Base-by-base conservation (phyloP, 2,329 filamentous ascomycete genomes). In the Knoxdaviesia proteae region DNA sequence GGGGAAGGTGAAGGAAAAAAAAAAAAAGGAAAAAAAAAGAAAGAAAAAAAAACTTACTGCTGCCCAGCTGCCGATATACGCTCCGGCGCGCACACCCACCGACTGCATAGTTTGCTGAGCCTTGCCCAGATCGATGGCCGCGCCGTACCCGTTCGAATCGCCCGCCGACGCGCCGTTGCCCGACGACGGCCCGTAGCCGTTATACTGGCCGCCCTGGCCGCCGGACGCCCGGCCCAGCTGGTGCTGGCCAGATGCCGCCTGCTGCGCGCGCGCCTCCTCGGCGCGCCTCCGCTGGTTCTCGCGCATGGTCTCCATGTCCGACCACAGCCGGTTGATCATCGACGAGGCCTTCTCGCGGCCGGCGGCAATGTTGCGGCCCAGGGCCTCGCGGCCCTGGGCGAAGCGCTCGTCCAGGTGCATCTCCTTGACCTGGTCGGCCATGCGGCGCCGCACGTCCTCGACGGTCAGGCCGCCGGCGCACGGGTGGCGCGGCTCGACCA, bases 401-500 rank as follows among this genome's bases (percentile, higher is more conserved):
- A 96, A 76, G 6, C 83, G 75, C 56, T 96, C 90, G 56, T 98
- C 90, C 2, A 96, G 69, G 56, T 96, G 87, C 40, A 96, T 69
- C 47, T 96, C 88, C 49, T 88, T 81, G 41, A 98, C 83, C 60
- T 96, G 90, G 57, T 92, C 82, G 34, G 84, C 77, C 34, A 98
- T 71, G 30, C 90, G 73, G 41, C 90, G 74, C 56, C 94, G 88
- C 8, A 98, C 80, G 56, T 98, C 90, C 50, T 96, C 90, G 48
- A 98, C 86, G 1, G 80, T 87, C 20, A 98, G 68, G 0, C 86
- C 88, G 31, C 90, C 90, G 1, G 87, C 87, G 56, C 84, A 94
- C 4, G 90, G 90, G 58, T 98, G 90, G 47, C 78, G 79, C 2
- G 90, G 90, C 54, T 93, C 86, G 9, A 92, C 81, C 48, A 98